These are phyloP conservation scores for Pseudoperonospora humuli DNA, from an alignment of 352 stramenopile genomes.

Conservation along the genomic window DNA sequence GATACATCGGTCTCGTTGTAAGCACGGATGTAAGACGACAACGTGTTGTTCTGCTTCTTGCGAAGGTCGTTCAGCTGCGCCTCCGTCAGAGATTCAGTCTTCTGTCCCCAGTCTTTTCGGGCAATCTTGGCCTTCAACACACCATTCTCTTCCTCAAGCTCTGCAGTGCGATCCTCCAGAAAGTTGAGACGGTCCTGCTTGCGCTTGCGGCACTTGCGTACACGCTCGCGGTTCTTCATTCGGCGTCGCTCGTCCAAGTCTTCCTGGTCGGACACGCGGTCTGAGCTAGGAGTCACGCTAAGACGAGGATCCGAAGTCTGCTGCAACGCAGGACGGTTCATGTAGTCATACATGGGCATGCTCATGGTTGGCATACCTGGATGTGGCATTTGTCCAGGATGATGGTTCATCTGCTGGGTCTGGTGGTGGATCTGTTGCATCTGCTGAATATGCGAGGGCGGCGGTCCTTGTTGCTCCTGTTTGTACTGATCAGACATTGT, in stretches of 20 bases:
- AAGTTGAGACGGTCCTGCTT: slow-evolving; percentile 86
- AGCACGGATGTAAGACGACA: slow-evolving; percentile 61
- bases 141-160: slow-evolving; percentile 81
- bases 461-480: slow-evolving; percentile 22
- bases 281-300: slow-evolving; percentile 58
- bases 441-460: slow-evolving; percentile 32
- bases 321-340: slow-evolving; percentile 56
- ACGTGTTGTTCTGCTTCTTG: slow-evolving; percentile 74
- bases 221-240: slow-evolving; percentile 85
- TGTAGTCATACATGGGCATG: slow-evolving; percentile 84
- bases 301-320: slow-evolving; percentile 34
- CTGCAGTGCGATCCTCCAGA: slow-evolving; percentile 72
- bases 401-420: slow-evolving; percentile 43
- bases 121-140: slow-evolving; percentile 70
- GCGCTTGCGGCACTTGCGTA: slow-evolving; percentile 84
- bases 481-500: slow-evolving; percentile 36
- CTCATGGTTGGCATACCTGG: slow-evolving; percentile 52
- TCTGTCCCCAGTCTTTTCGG: slow-evolving; percentile 32
- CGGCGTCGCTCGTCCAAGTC: slow-evolving; percentile 78
- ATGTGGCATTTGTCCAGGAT: slow-evolving; percentile 35
- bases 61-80: slow-evolving; percentile 63
- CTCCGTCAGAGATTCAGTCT: slow-evolving; percentile 43
- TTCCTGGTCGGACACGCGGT: slow-evolving; percentile 60
- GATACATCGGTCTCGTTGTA: slow-evolving; percentile 52
- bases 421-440: slow-evolving; percentile 49